Percentiles rank a stretch among this genome's conserved stretches.
These are phyloP conservation scores for Raffaelea albimanens DNA, from an alignment of 2,329 filamentous ascomycete species.

Conservation along the genomic window DNA sequence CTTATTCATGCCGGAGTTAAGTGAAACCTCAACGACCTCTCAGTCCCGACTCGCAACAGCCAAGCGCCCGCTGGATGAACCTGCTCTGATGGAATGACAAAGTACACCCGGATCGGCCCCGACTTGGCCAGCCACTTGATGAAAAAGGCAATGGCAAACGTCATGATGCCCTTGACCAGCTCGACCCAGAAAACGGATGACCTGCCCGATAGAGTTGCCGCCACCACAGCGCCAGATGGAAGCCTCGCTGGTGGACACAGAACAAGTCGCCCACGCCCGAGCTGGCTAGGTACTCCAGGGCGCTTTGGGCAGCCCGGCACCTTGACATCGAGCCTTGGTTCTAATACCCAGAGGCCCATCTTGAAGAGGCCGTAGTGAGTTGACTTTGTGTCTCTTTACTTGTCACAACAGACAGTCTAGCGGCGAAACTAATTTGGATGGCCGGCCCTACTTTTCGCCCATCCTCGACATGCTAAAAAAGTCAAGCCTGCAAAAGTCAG, in stretches of 20 bases:
- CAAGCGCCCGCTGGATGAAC: conserved; percentile 2
- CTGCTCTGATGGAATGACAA: conserved; percentile 8
- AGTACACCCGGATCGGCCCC: conserved; percentile 7
- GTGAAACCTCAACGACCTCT: no score
- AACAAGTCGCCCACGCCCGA: conserved; percentile 45
- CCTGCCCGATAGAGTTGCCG: conserved; percentile 6
- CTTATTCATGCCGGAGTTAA: no score
- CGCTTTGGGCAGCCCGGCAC: conserved; percentile 4
- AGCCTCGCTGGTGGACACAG: conserved; percentile 42
- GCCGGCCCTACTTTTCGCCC: no score
- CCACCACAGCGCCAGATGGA: conserved; percentile 17
- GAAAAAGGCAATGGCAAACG: conserved; percentile 10
- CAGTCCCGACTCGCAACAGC: no score
- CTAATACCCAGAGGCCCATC: conserved; percentile 11
- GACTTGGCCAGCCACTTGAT: conserved; percentile 7
- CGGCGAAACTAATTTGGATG: no score
- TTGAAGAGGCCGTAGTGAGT: neutral
- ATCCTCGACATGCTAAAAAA: no score
- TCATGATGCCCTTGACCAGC: conserved; percentile 6
- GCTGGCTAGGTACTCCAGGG: conserved; percentile 18
- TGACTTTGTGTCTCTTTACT: no score
- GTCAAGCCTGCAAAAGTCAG: no score
- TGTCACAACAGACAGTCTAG: no score
- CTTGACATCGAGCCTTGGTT: conserved; percentile 8
- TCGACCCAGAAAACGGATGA: conserved; percentile 8